Evolutionary conservation across 495 filamentous ascomycete species (phyloP), one percentile per base, ranked within the genome.

Genomic region (Tricharina praecox): DNA sequence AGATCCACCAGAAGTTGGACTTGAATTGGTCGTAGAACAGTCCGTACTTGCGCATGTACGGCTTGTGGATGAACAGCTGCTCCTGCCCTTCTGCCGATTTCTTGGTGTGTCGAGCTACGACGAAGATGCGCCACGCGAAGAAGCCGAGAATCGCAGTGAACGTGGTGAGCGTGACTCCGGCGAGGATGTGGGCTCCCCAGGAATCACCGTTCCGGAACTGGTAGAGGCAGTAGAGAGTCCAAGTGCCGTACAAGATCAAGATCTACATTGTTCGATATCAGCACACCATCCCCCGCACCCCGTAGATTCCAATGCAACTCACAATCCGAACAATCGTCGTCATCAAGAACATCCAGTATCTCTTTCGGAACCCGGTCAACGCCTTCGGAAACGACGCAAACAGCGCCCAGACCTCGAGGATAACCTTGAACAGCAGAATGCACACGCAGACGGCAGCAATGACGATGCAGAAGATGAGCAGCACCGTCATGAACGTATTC

Each of bases 21-120:
- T 87, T 85, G 66, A 90, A 95, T 53, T 78, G 80, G 54, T 97
- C 90, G 65, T 97, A 97, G 69, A 97, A 97, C 26, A 95, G 68
- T 56, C 82, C 92, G 70, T 97, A 97, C 64, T 86, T 92, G 55
- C 81, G 70, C 88, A 92, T 94, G 40, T 79, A 82, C 46, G 81
- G 76, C 68, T 86, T 90, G 61, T 95, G 74, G 40, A 93, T 85
- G 62, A 81, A 97, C 7, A 97, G 67, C 23, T 51, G 50, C 21
- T 59, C 56, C 20, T 45, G 30, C 23, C 53, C 44, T 26, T 59
- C 51, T 7, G 46, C 50, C 30, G 58, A 54, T 45, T 93, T 83
- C 64, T 82, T 88, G 51, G 79, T 82, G 51, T 70, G 70, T 52
- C 74, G 74, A 11, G 88, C 90, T 30, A 81, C 72, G 50, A 68